Evolutionary conservation across 306 rosid genomes (phyloP), one percentile per base, ranked within the genome.

Genomic region (Quercus engelmannii): DNA sequence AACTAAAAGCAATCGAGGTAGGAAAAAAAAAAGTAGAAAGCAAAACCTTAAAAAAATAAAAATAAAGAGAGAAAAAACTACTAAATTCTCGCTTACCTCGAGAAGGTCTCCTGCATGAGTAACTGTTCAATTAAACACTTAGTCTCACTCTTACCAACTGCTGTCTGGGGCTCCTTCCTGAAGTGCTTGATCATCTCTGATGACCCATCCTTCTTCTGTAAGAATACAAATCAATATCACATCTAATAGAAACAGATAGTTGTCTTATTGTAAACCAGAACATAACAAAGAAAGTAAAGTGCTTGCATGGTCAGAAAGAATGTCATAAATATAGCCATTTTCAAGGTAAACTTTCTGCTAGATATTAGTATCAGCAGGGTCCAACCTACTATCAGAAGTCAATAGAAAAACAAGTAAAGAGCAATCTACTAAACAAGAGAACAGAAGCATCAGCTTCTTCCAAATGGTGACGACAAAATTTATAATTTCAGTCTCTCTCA

Each of bases 31-130:
- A 49, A 26, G n/a, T 21, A 35, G 49, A 61, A 78, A 74, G 59
- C 69, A 58, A 70, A 73, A 81, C 33, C 15, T 30, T 71, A 75
- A 19, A 54, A 43, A 46, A 2, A 71, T 10, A 3, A 12, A 46
- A 12, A 46, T 11, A 49, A 13, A 49, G 54, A 49, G 17, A 49
- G 17, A 49, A 13, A 56, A 41, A 10, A 18, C 30, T 35, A 59
- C 18, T 4, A 58, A 67, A 80, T 62, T 81, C 52, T 26, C 74
- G 21, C 35, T 72, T 84, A 96, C 99, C 99, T 91, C 7, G 97
- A 89, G 89, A 93, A 96, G 71, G 93, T 89, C 85, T 91, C 97
- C 79, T 85, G 88, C 94, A 82, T 82, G 63, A 96, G 80, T 71
- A 91, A 88, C 84, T 83, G 88, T 79, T 90, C 98, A 73, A 96